phyloP scores from a whole-genome alignment of 441 rosid genomes.

The Mallotus repandus region DNA sequence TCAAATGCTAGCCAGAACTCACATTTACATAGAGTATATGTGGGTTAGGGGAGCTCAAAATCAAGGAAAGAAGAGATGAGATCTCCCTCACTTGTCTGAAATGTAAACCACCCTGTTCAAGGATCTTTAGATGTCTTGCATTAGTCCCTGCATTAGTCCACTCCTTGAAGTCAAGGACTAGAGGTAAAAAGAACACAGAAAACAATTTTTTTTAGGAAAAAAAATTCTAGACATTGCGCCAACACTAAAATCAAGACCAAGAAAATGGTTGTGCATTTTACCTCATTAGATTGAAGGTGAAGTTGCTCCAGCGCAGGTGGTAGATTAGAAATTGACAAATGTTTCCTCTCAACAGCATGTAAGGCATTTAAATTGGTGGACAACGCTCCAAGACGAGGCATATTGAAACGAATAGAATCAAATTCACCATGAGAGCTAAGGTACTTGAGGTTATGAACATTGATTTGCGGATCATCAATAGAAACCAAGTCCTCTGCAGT shows the following conservation, averaged over 20 bases:
- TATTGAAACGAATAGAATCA: not conserved
- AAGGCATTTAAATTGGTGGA: not conserved
- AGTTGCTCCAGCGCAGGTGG: not conserved
- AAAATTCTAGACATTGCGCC: not conserved
- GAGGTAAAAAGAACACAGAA: not conserved
- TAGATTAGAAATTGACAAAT: not conserved
- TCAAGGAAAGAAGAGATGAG: not conserved
- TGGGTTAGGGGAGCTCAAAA: not conserved
- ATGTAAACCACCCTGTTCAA: not conserved
- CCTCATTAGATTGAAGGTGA: not conserved
- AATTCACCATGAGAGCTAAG: not conserved
- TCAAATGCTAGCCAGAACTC: not conserved
- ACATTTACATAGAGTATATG: not conserved
- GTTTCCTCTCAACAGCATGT: too few relatives aligned
- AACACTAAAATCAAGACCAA: not conserved
- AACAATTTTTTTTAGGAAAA: too few relatives aligned
- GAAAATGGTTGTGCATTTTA: not conserved
- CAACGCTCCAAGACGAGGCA: not conserved
- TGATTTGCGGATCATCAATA: not conserved
- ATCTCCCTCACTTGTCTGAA: not conserved
- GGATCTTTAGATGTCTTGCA: not conserved
- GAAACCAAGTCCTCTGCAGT: too few relatives aligned
- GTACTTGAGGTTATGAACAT: constrained; percentile 5
- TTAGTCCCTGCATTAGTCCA: not conserved
- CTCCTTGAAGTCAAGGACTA: not conserved